Evolutionary conservation across 208 protist species (phyloP), one percentile per base, ranked within the genome.

Genomic region (Blechomonas ayalai): DNA sequence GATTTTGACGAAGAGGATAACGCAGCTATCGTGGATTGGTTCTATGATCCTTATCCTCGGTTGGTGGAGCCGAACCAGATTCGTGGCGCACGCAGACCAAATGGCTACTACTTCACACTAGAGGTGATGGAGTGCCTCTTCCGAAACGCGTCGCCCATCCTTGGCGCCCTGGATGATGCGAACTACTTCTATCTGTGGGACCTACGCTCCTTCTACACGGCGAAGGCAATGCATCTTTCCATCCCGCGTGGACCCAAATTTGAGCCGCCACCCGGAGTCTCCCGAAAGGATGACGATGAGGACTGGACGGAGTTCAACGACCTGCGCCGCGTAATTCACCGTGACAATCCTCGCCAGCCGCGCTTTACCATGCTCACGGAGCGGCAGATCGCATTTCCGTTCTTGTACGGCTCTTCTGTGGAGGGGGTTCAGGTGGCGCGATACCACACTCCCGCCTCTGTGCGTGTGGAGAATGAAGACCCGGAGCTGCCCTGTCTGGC

Each of bases 281-380:
- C 52, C 28, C 27, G 40, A 26, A 52, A 50, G 52, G 59, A 59
- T 55, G 98, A 99, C 63, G 90, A 97, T 41, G 96, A 98, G 54
- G 97, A 99, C 73, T 99, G 98, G 98, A 99, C 99, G 59, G 98
- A 99, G 70, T 99, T 99, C 78, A 99, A 99, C 59, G 98, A 99
- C 69, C 96, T 99, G 59, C 97, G 99, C 55, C 99, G 99, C 67
- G 90, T 99, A 36, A 99, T 99, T 67, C 95, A 99, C 52, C 88
- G 99, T 36, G 91, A 98, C 55, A 73, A 95, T 60, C 82, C 82
- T 2, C 68, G 73, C 26, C 84, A 86, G 56, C 86, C 86, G 20
- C 82, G 80, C 25, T 90, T 90, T 43, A 96, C 93, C 23, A 98
- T 99, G 69, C 79, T 98, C 42, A 99, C 98, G 5, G 98, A 99